phyloP scores from a whole-genome alignment of 2,329 filamentous ascomycete genomes.

The Anisogramma anomala region DNA sequence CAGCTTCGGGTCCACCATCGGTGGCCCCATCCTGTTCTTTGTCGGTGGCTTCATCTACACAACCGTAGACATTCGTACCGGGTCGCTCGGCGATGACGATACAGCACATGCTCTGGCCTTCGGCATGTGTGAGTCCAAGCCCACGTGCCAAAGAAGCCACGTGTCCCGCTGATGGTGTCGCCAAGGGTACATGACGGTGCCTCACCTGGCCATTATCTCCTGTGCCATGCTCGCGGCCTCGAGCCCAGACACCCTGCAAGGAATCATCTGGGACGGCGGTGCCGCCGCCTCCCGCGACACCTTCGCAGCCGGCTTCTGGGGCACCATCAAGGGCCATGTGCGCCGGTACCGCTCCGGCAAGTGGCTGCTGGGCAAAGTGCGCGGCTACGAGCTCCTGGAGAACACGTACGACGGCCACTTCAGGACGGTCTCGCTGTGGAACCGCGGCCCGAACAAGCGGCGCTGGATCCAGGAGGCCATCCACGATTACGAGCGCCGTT shows the following conservation, averaged over 20 bases:
- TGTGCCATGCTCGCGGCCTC: conserved; percentile 24
- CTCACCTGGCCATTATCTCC: conserved; percentile 23
- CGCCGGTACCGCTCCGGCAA: conserved; percentile 3
- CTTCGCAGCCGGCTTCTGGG: conserved; percentile 18
- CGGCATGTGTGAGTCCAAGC: conserved; percentile 22
- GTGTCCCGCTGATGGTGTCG: not conserved
- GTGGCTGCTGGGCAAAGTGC: conserved; percentile 13
- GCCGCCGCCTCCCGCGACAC: conserved; percentile 13
- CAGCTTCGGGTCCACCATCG: conserved; percentile 18
- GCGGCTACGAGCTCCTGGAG: conserved; percentile 20
- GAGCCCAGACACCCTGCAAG: conserved; percentile 21
- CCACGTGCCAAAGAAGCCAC: too few species aligned
- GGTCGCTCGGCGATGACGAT: conserved; percentile 21
- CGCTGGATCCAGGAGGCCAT: conserved; percentile 6
- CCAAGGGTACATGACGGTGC: conserved; percentile 25
- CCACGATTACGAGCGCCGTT: conserved; percentile 1
- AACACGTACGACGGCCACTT: conserved; percentile 9
- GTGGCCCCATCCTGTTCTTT: conserved; percentile 19
- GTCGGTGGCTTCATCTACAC: conserved; percentile 19
- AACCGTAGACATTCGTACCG: conserved; percentile 18
- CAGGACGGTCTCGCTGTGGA: conserved; percentile 23
- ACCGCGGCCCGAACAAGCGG: conserved; percentile 17
- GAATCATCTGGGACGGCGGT: conserved; percentile 22
- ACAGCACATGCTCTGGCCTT: conserved; percentile 23
- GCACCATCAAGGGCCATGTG: conserved; percentile 12